These are phyloP conservation scores for Arthrinium phaeospermum DNA, from an alignment of 2,329 filamentous ascomycete genomes.

Conservation along the genomic window DNA sequence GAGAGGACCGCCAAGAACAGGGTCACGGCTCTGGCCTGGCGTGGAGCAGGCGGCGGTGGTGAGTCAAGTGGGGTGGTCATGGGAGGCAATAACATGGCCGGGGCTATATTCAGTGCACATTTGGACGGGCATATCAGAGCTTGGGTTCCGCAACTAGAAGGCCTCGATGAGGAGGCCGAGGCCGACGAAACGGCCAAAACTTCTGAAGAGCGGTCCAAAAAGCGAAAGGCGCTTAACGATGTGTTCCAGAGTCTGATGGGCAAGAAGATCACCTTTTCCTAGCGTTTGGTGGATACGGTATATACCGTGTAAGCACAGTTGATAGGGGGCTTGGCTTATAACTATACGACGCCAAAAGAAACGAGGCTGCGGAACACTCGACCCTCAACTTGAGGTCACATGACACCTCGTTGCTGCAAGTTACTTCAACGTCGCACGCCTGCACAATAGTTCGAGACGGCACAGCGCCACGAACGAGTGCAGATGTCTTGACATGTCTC, in stretches of 20 bases:
- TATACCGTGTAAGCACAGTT: not conserved
- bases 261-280: conserved; percentile 68
- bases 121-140: conserved; percentile 81
- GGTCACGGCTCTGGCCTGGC: conserved; percentile 79
- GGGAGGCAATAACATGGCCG: conserved; percentile 58
- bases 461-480: not conserved
- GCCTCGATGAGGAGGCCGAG: conserved; percentile 55
- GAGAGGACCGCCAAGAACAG: conserved; percentile 68
- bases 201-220: conserved; percentile 59
- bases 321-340: not conserved
- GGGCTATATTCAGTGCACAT: conserved; percentile 78
- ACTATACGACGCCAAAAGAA: not conserved
- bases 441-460: not conserved
- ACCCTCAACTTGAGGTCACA: not conserved
- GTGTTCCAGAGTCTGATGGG: conserved; percentile 80
- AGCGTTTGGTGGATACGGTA: not conserved
- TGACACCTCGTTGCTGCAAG: not conserved
- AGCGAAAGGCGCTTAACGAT: conserved; percentile 79
- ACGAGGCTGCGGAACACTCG: not conserved
- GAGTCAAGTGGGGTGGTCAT: conserved; percentile 64
- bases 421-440: not conserved
- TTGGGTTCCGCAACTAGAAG: conserved; percentile 71
- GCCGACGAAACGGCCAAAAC: conserved; percentile 42
- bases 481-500: conserved; percentile 8
- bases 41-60: conserved; percentile 64